These are phyloP conservation scores for Monilinia aucupariae DNA, from an alignment of 2,329 filamentous ascomycete genomes.

Conservation along the genomic window DNA sequence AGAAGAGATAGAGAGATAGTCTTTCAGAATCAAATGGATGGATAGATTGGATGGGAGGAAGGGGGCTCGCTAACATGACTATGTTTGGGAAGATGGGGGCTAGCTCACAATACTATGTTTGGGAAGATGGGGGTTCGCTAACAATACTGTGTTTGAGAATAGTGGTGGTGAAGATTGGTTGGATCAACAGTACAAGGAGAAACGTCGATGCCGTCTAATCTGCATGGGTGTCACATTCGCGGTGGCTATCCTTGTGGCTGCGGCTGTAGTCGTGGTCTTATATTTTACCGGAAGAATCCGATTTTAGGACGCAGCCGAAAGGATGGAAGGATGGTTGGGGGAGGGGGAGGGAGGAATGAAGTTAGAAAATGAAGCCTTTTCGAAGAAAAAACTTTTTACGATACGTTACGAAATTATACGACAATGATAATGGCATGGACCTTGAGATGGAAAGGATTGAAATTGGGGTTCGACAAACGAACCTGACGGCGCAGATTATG, in stretches of 20 bases:
- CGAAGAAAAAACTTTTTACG: constrained; percentile 4
- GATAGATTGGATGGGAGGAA: constrained; percentile 8
- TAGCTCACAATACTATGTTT: background rate
- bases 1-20: no score
- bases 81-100: constrained; percentile 2
- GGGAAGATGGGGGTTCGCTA: background rate
- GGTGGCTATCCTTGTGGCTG: constrained; percentile 26
- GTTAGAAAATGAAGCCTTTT: background rate
- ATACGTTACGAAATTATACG: constrained; percentile 7
- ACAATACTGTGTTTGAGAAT: constrained; percentile 11
- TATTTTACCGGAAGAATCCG: constrained; percentile 25
- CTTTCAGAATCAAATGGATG: constrained; percentile 15
- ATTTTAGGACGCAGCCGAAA: background rate
- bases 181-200: constrained; percentile 32
- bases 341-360: background rate
- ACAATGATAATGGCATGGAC: constrained; percentile 12
- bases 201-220: constrained; percentile 28
- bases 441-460: background rate
- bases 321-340: background rate
- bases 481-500: background rate
- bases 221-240: constrained; percentile 27
- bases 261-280: constrained; percentile 28
- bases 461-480: background rate
- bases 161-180: constrained; percentile 33
- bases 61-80: background rate